These are phyloP conservation scores for Cercospora beticola DNA, from an alignment of 2,329 filamentous ascomycete genomes.

Conservation along the genomic window DNA sequence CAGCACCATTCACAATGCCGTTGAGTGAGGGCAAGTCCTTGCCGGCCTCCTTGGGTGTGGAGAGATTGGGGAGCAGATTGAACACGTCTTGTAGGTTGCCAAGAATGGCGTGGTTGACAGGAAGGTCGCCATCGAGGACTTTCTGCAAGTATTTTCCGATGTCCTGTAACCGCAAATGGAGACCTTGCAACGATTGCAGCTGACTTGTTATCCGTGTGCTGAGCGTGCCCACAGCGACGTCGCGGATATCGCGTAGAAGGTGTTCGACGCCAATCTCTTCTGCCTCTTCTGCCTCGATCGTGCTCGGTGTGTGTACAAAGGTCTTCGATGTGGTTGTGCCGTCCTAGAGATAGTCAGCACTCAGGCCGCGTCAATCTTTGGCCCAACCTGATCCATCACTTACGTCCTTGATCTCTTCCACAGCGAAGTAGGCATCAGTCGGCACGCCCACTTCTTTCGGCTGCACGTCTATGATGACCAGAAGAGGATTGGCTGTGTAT, in stretches of 20 bases:
- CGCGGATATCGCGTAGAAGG: slow-evolving; percentile 92
- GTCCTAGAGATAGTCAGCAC: slow-evolving; percentile 60
- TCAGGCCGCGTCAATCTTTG: neutral
- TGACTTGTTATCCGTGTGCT: slow-evolving; percentile 97
- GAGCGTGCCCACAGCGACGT: slow-evolving; percentile 94
- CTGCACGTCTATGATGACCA: slow-evolving; percentile 98
- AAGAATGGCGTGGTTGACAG: slow-evolving; percentile 94
- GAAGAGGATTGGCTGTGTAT: slow-evolving; percentile 92
- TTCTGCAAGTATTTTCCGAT: slow-evolving; percentile 96
- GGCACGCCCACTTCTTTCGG: slow-evolving; percentile 97
- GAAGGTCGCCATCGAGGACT: slow-evolving; percentile 86
- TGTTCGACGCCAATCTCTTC: slow-evolving; percentile 99
- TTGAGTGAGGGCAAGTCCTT: slow-evolving; percentile 57
- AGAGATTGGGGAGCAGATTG: slow-evolving; percentile 94
- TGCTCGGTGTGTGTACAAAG: slow-evolving; percentile 96
- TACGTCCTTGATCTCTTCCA: slow-evolving; percentile 99
- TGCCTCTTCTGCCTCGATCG: slow-evolving; percentile 97
- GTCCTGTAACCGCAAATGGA: slow-evolving; percentile 90
- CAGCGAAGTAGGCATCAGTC: slow-evolving; percentile 97
- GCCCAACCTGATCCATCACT: slow-evolving; percentile 10
- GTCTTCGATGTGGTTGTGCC: slow-evolving; percentile 95
- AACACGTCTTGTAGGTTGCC: slow-evolving; percentile 99
- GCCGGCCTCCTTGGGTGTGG: slow-evolving; percentile 71
- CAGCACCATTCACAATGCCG: slow-evolving; percentile 54
- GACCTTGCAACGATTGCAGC: slow-evolving; percentile 91